Percentiles rank a stretch among this genome's conserved stretches.
These are phyloP conservation scores for Globisporangium parvum DNA, from an alignment of 352 stramenopile genomes.

Conservation along the genomic window DNA sequence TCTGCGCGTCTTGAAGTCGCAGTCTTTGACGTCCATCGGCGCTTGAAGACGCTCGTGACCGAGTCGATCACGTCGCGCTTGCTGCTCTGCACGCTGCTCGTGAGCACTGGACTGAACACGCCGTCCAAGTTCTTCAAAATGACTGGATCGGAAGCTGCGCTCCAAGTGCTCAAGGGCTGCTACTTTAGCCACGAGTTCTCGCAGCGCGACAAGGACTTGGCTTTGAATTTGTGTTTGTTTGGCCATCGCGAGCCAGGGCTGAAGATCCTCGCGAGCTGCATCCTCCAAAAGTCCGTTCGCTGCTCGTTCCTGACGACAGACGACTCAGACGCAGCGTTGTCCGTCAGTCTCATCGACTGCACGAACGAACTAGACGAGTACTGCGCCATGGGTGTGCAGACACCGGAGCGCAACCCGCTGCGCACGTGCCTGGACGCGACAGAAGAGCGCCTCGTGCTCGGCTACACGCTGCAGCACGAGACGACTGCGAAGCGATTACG, in stretches of 20 bases:
- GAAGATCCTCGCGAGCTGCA: conserved; percentile 24
- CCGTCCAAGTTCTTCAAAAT: conserved; percentile 29
- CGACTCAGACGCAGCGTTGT: neutral
- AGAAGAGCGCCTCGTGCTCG: conserved; percentile 19
- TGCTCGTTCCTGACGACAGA: conserved; percentile 30
- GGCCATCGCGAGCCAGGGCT: conserved; percentile 35
- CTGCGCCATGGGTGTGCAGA: conserved; percentile 5
- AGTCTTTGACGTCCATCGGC: conserved; percentile 28
- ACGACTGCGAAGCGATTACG: neutral
- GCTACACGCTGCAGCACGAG: neutral
- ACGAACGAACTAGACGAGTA: conserved; percentile 19
- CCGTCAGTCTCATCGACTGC: neutral
- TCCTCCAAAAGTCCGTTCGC: conserved; percentile 20
- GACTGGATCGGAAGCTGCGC: conserved; percentile 37
- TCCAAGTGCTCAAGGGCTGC: conserved; percentile 36
- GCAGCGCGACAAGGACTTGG: conserved; percentile 12
- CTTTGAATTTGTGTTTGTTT: conserved; percentile 23
- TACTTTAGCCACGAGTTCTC: conserved; percentile 28
- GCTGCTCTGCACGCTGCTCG: conserved; percentile 34
- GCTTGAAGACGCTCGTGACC: conserved; percentile 24
- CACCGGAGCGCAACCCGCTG: conserved; percentile 17
- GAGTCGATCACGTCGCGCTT: conserved; percentile 33
- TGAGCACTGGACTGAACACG: conserved; percentile 18
- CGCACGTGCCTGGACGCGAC: conserved; percentile 14
- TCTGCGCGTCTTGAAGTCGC: conserved; percentile 13